A percentile compares a stretch with the other conserved stretches of the same genome.
These are phyloP conservation scores for Xylaria sp. DNA, from an alignment of 2,329 filamentous ascomycete genomes.

Conservation along the genomic window DNA sequence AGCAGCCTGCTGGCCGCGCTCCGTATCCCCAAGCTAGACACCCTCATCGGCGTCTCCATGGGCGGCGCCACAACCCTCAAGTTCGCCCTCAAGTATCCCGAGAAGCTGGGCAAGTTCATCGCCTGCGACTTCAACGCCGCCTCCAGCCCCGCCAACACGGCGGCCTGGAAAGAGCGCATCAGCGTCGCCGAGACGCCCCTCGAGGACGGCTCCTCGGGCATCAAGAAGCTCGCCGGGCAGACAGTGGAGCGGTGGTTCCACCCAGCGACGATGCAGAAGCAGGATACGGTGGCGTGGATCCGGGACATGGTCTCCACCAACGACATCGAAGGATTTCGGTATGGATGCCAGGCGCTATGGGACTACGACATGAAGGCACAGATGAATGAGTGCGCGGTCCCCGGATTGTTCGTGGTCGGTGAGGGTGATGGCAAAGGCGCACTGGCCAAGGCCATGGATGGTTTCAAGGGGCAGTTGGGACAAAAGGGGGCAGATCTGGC, in stretches of 20 bases:
- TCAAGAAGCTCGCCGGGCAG: constrained; percentile 68
- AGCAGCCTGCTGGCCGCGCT: constrained; percentile 69
- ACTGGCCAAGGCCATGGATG: constrained; percentile 79
- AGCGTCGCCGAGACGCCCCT: constrained; percentile 63
- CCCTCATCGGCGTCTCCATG: constrained; percentile 77
- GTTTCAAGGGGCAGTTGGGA: constrained; percentile 67
- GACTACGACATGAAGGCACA: constrained; percentile 68
- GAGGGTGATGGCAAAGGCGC: constrained; percentile 73
- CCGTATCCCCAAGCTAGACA: constrained; percentile 68
- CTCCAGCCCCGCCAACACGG: constrained; percentile 74
- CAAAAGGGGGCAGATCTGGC: constrained; percentile 61
- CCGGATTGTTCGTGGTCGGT: constrained; percentile 74
- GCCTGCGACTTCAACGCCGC: constrained; percentile 79
- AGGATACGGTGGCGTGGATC: constrained; percentile 59
- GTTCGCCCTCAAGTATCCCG: constrained; percentile 79
- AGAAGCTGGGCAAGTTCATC: constrained; percentile 83
- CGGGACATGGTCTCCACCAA: constrained; percentile 73
- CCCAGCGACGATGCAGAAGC: constrained; percentile 53
- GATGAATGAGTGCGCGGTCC: constrained; percentile 60
- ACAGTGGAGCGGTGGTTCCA: constrained; percentile 85
- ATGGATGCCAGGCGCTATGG: constrained; percentile 72
- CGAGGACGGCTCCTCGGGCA: constrained; percentile 60
- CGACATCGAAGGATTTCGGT: constrained; percentile 70
- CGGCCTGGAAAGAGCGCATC: constrained; percentile 80
- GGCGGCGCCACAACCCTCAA: constrained; percentile 80